phyloP scores from a whole-genome alignment of 768 basidiomycete genomes.

The Suillus americanus region DNA sequence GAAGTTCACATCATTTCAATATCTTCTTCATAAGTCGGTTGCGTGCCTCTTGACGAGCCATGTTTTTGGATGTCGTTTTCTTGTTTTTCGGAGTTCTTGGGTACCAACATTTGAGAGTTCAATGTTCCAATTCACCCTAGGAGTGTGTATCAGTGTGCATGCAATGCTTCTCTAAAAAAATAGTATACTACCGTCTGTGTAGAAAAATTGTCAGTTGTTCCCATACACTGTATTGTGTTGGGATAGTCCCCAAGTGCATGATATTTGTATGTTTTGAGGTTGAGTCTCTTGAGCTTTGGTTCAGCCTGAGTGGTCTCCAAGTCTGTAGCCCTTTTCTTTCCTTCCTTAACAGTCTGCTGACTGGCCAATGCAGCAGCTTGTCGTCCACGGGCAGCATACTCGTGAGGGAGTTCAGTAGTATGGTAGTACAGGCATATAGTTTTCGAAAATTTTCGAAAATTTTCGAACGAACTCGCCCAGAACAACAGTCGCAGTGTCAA shows the following conservation, averaged over 20 bases:
- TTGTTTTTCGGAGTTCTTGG: constrained; percentile 33
- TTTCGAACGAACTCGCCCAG: constrained; percentile 25
- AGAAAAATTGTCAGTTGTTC: constrained; percentile 36
- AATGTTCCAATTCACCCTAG: constrained; percentile 39
- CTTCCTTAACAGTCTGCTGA: background rate
- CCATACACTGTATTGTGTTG: constrained; percentile 15
- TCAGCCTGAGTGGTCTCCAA: background rate
- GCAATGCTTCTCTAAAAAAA: background rate
- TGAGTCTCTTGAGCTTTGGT: constrained; percentile 8
- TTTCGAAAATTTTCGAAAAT: background rate
- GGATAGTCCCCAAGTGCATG: constrained; percentile 16
- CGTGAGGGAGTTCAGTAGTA: constrained; percentile 31
- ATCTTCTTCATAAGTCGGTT: constrained; percentile 19
- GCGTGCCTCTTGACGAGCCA: constrained; percentile 23
- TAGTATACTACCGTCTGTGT: constrained; percentile 25
- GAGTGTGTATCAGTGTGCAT: background rate
- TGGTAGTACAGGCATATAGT: constrained; percentile 23
- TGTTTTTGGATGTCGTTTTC: constrained; percentile 20
- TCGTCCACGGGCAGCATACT: constrained; percentile 24
- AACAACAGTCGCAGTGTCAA: constrained; percentile 19
- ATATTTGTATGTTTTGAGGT: constrained; percentile 13
- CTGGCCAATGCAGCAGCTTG: constrained; percentile 7
- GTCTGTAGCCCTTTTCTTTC: background rate
- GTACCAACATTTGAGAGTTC: constrained; percentile 37
- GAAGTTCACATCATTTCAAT: background rate